phyloP scores from a whole-genome alignment of 164 flowering plant genomes.

The Umbilicus rupestris region DNA sequence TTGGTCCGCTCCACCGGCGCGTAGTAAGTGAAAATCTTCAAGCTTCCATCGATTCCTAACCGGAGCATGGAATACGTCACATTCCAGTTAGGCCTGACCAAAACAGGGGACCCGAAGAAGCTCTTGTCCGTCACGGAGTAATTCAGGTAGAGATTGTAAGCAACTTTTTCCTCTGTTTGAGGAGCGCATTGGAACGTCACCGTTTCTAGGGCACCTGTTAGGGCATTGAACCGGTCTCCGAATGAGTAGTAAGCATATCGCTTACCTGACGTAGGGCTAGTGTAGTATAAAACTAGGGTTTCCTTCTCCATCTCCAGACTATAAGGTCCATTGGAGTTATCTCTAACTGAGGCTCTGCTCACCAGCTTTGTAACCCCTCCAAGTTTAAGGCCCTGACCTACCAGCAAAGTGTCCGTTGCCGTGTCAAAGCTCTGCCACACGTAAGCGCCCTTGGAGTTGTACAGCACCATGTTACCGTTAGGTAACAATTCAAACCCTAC shows the following conservation, averaged over 20 bases:
- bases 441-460: conserved; percentile 27
- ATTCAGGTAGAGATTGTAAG: conserved; percentile 1
- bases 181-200: conserved; percentile 11
- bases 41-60: conserved; percentile 26
- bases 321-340: conserved; percentile 28
- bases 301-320: conserved; percentile 30
- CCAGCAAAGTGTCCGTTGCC: conserved; percentile 46
- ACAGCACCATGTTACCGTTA: conserved; percentile 45
- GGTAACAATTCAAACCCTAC: conserved; percentile 27
- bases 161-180: conserved; percentile 10
- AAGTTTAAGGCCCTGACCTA: conserved; percentile 31
- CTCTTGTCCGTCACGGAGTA: background rate
- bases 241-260: conserved; percentile 19
- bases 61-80: conserved; percentile 18
- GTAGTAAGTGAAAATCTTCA: conserved; percentile 20
- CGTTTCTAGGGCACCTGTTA: background rate
- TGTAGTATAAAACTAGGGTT: conserved; percentile 21
- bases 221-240: background rate
- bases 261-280: conserved; percentile 11
- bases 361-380: conserved; percentile 24
- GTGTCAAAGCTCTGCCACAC: conserved; percentile 52
- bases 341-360: conserved; percentile 23
- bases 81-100: conserved; percentile 27
- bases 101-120: background rate
- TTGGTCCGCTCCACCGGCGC: conserved; percentile 9